Base-by-base conservation (phyloP, 208 protist species). In the Porcisia deanei region DNA sequence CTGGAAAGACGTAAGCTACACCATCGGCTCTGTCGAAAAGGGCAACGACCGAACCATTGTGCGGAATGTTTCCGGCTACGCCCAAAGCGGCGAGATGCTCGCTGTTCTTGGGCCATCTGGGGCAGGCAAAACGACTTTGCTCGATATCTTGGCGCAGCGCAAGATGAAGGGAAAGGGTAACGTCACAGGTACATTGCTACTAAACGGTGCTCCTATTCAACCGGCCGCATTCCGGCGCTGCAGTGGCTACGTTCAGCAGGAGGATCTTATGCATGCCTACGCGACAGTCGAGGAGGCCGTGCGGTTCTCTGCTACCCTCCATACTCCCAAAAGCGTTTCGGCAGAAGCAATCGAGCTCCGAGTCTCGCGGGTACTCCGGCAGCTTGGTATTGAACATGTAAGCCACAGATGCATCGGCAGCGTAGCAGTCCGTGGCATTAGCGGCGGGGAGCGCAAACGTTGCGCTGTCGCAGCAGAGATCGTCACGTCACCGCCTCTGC, bases 221-320 rank as follows among this genome's bases (percentile, higher is more conserved):
- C n/a, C 47, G 16, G 54, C 53, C 10, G 20, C 25, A 4, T 87
- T 93, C 53, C 83, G 82, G 2, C 84, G 88, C 39, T 61, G 85
- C 22, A 86, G 60, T 68, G 87, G 80, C 43, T 97, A 96, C 75
- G 94, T 96, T 52, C 87, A 90, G 79, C 94, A 97, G 83, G 91
- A 96, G 53, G 91, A 96, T 66, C 47, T 91, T 16, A 73, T 95
- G 34, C 83, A 88, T 73, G 76, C 83, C 49, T 91, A 86, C 58
- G 65, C 92, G 30, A 96, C 91, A 2, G 88, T 93, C 7, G 75
- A 85, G 68, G 94, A 97, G 76, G 91, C 76, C 9, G 77, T 96
- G 45, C 85, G 71, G 43, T 97, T 88, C 66, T 81, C 90, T 2
- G 91, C 90, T 8, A 74, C 77, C 49, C 81, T 97, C 58, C 87